Evolutionary conservation across 2,329 filamentous ascomycete species (phyloP), one percentile per base, ranked within the genome.

Genomic region (Chalara sp.): DNA sequence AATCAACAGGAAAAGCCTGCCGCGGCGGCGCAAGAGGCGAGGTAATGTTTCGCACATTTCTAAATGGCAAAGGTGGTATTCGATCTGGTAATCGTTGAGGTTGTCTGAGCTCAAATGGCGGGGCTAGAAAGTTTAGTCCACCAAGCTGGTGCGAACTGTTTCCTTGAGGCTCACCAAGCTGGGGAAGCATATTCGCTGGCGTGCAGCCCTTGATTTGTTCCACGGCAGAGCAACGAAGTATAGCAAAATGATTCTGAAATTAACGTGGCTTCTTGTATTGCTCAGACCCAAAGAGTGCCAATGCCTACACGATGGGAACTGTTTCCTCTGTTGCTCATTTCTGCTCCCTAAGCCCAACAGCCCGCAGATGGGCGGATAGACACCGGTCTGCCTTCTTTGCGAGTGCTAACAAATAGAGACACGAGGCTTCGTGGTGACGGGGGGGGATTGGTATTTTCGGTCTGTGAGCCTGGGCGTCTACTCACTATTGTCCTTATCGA

Each of bases 131-230:
- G 52, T 55, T 55, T 50, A 56, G 47, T 49, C 46, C 53, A 44
- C 56, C 58, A 48, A 61, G 58, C 40, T 61, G 60, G 51, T 60
- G 53, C 37, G 58, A 56, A 53, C 58, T 40, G 47, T 53, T 66
- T 62, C 67, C 65, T 53, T 69, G 67, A 44, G 69, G 70, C 46
- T 68, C 64, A 55, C 70, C 70, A 61, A 75, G 66, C 56, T 73
- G 72, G 57, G 73, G 72, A 66, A 73, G 70, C 73, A 76, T 76
- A 47, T 66, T 73, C 62, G 56, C 51, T 54, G 43, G 49, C 46
- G 56, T 54, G 50, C 44, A 52, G 52, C 44, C 43, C 21, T 21
- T 21, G 21, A 21, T 21, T 21, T 21, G 21, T 21, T 21, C 21
- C 21, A 21, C 21, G 21, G 21, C 21, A 21, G 21, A 21, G 21